phyloP scores from a whole-genome alignment of 2,329 filamentous ascomycete species.

The Paradendryphiella salina region DNA sequence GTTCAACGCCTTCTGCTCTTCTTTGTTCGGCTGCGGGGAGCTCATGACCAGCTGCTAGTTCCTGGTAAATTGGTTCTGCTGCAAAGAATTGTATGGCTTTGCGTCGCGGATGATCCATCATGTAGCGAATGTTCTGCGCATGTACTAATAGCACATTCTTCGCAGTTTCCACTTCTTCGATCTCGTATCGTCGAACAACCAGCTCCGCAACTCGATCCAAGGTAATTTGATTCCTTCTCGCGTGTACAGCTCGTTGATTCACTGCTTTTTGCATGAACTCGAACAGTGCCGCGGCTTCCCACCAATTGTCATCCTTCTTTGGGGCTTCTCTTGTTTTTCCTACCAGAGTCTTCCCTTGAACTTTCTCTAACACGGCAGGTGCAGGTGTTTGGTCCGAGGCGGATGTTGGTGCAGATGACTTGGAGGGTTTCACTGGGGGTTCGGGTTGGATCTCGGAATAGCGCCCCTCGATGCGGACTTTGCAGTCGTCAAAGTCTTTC shows the following conservation, averaged over 20 bases:
- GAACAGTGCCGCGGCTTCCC: conserved; percentile 44
- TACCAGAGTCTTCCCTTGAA: conserved; percentile 10
- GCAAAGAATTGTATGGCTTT: conserved; percentile 36
- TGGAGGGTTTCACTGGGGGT: conserved; percentile 13
- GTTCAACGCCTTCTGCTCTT: conserved; percentile 35
- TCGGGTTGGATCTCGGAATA: conserved; percentile 20
- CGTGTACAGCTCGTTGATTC: conserved; percentile 36
- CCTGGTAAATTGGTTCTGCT: conserved; percentile 40
- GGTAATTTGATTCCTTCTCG: conserved; percentile 39
- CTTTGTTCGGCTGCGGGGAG: conserved; percentile 38
- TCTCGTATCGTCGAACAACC: conserved; percentile 43
- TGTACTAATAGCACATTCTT: conserved; percentile 43
- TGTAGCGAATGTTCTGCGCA: conserved; percentile 44
- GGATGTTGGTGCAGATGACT: conserved; percentile 8
- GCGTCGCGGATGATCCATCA: conserved; percentile 45
- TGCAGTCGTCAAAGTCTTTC: conserved; percentile 39
- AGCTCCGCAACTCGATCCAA: conserved; percentile 40
- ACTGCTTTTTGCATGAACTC: conserved; percentile 48
- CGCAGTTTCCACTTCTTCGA: conserved; percentile 41
- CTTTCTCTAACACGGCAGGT: conserved; percentile 4
- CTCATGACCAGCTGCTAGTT: conserved; percentile 32
- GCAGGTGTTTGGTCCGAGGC: conserved; percentile 5
- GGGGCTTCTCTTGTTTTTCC: conserved; percentile 23
- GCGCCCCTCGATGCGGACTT: conserved; percentile 39
- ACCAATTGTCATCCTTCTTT: conserved; percentile 48